Evolutionary conservation across 306 rosid species (phyloP).

Genomic region (Dalbergia cultrata): DNA sequence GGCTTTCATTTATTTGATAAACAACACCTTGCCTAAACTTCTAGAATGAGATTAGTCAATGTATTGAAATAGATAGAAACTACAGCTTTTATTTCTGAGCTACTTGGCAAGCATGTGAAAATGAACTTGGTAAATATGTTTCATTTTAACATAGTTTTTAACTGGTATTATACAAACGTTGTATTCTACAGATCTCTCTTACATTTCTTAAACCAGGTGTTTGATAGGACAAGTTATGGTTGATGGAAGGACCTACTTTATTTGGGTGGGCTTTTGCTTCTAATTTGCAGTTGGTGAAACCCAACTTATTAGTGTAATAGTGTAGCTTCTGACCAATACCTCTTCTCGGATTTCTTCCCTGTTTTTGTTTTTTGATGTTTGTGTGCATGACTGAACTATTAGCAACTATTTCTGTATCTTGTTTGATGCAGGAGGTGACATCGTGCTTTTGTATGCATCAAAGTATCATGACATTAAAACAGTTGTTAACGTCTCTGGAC

Average conservation of each 20-base stretch:
- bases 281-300: slow-evolving; percentile 3
- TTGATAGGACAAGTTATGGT: not conserved
- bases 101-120: not conserved
- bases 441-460: slow-evolving; percentile 80
- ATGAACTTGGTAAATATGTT: not conserved
- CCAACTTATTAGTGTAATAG: not conserved
- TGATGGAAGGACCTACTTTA: not conserved
- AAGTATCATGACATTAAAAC: slow-evolving; percentile 61
- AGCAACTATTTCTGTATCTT: slow-evolving; percentile 30
- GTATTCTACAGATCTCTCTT: slow-evolving; percentile 11
- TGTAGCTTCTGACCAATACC: not conserved
- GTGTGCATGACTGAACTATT: slow-evolving; percentile 1
- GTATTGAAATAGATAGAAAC: not conserved
- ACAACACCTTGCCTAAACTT: not conserved
- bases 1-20: slow-evolving; percentile 3
- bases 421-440: slow-evolving; percentile 65
- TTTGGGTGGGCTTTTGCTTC: not conserved
- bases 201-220: slow-evolving; percentile 2
- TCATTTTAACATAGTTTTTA: not conserved
- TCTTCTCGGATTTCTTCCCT: not conserved
- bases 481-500: slow-evolving; percentile 81
- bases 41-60: slow-evolving; percentile 18
- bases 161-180: slow-evolving; percentile 1
- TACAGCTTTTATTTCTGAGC: not conserved
- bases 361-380: not conserved